Evolutionary conservation across 78 protist species (phyloP).

Genomic region (Dictyostelium purpureum): DNA sequence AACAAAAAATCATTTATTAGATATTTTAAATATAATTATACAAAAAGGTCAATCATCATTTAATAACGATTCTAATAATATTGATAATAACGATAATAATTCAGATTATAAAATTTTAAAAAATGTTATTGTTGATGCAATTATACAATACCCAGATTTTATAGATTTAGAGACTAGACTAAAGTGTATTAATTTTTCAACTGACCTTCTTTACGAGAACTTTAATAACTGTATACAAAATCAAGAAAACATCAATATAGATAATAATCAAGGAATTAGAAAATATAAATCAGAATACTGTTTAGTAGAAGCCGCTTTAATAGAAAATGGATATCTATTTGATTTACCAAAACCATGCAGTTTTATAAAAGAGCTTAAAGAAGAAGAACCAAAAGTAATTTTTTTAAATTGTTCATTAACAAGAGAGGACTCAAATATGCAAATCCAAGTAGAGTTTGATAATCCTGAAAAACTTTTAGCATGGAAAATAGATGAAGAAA

Average conservation of each 20-base stretch:
- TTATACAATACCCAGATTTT: neutral
- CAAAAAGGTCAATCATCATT: neutral
- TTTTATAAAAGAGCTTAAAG: neutral
- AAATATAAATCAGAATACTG: too few relatives aligned
- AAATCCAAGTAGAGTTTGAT: constrained; percentile 1
- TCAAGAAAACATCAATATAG: neutral
- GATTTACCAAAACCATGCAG: neutral
- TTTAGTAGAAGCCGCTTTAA: too few relatives aligned
- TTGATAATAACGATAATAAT: neutral
- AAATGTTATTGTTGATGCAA: neutral
- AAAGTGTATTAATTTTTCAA: neutral
- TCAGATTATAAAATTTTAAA: neutral
- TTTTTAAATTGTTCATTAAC: neutral
- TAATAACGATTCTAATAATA: neutral
- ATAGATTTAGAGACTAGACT: neutral
- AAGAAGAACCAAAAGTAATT: neutral
- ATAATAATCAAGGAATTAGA: neutral
- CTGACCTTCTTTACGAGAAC: neutral
- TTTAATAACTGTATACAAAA: neutral
- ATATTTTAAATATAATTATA: neutral
- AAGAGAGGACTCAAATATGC: neutral
- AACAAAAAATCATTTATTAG: neutral
- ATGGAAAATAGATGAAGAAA: constrained; percentile 47
- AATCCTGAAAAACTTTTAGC: neutral
- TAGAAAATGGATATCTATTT: neutral